Evolutionary conservation across 1,139 yeast genomes (phyloP), one percentile per base, ranked within the genome.

Genomic region (Kodamaea arcana): DNA sequence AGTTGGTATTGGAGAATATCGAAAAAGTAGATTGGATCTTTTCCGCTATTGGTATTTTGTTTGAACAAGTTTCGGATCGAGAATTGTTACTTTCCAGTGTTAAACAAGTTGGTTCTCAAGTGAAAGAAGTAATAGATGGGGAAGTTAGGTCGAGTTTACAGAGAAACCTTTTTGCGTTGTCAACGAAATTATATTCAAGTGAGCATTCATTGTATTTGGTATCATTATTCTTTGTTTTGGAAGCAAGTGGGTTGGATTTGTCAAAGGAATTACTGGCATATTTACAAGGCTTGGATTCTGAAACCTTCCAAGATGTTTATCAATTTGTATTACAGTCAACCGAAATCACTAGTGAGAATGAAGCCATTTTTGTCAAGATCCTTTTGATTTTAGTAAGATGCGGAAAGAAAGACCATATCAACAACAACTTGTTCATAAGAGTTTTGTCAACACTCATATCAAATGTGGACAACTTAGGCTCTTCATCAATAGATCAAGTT

Each of bases 101-200:
- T 15, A 29, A 20, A 14, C 17, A 13, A 25, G 28, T 25, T 6
- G 28, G 28, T 6, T 12, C 28, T 17, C 28, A 25, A 15, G 12
- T 25, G 28, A 25, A 25, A 15, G 15, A 25, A 14, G 12, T 25
- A 7, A 27, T 15, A n/a, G 29, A 14, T 3, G 17, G 6, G 11
- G 17, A 13, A 4, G 8, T 15, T 25, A 25, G 15, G 15, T 14
- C 10, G 11, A 25, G 17, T 15, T 33, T 32, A 22, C 29, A 24
- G 10, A 31, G 32, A 16, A 50, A 51, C 9, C 39, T 65, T 21
- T 70, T 65, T 42, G 36, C 52, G 5, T 42, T 69, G 10, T 47
- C 56, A 22, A 38, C 64, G 3, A 52, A 52, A 22, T 31, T 44
- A 9, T 42, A 47, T n/a, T 24, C 41, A 11, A 16, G 32, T 5